Conservation (phyloP, 495 filamentous ascomycete genomes). For the Tuber umbilicatum region DNA sequence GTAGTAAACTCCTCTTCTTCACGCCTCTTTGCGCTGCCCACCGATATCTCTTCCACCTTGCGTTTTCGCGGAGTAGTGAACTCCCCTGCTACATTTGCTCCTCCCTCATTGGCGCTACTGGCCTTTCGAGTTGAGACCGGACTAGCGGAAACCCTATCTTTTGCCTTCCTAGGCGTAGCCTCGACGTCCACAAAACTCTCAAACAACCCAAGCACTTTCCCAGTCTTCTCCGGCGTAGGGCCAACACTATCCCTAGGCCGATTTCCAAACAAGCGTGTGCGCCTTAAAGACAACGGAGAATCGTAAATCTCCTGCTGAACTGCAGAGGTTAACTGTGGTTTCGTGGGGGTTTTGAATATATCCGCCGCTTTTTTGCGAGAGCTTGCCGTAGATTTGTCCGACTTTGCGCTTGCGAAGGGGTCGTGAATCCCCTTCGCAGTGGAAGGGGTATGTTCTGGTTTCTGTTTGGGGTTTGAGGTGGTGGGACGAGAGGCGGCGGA, state of each 20-base stretch:
- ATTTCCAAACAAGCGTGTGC: constrained; percentile 38
- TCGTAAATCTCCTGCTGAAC: constrained; percentile 38
- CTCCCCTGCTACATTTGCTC: neutral
- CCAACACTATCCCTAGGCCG: constrained; percentile 51
- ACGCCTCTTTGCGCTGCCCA: constrained; percentile 1
- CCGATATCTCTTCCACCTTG: constrained; percentile 23
- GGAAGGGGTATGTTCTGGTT: constrained; percentile 55
- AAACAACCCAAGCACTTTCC: constrained; percentile 81
- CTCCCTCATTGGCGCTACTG: neutral
- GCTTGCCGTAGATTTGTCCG: constrained; percentile 32
- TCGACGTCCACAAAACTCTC: constrained; percentile 64
- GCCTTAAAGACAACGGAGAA: constrained; percentile 39
- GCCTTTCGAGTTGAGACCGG: neutral
- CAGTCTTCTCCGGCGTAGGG: constrained; percentile 87
- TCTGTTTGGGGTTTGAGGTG: constrained; percentile 28
- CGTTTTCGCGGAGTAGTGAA: constrained; percentile 38
- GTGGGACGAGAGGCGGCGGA: constrained; percentile 42
- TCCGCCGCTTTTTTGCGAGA: constrained; percentile 43
- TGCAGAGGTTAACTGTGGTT: constrained; percentile 34
- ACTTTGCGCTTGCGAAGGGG: constrained; percentile 56
- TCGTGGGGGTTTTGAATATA: constrained; percentile 29
- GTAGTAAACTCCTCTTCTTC: constrained; percentile 50
- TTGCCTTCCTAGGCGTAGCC: constrained; percentile 42
- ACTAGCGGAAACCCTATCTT: neutral
- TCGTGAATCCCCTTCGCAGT: constrained; percentile 47